These are phyloP conservation scores for Chamaenerion angustifolium DNA, from an alignment of 345 rosid species.

Conservation along the genomic window DNA sequence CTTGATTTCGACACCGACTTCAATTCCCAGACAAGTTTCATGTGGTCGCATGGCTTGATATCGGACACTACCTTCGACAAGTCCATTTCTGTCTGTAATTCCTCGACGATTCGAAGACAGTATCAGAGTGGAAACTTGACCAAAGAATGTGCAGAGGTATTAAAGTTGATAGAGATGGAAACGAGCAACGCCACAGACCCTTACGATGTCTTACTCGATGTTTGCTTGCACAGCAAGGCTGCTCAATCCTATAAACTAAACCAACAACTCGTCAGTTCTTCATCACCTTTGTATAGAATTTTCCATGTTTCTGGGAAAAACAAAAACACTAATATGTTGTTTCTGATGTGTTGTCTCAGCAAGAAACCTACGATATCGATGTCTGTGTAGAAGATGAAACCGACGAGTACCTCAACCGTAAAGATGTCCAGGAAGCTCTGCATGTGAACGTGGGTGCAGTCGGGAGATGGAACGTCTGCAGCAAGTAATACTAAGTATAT, in stretches of 20 bases:
- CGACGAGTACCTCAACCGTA: conserved; percentile 24
- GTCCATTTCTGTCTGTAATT: conserved; percentile 9
- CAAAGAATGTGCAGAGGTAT: not conserved
- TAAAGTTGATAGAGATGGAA: conserved; percentile 1
- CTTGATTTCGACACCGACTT: conserved; percentile 21
- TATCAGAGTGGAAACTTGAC: conserved; percentile 5
- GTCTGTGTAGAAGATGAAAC: conserved; percentile 24
- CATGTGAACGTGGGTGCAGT: conserved; percentile 27
- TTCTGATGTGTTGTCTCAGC: too few species aligned
- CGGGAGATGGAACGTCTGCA: conserved; percentile 21
- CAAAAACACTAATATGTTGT: too few species aligned
- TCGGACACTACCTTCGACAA: conserved; percentile 18
- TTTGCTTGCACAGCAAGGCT: conserved; percentile 16
- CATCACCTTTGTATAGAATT: too few species aligned
- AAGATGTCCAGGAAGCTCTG: conserved; percentile 33
- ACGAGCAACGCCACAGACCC: conserved; percentile 1
- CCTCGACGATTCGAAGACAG: conserved; percentile 6
- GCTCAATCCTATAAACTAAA: conserved; percentile 4
- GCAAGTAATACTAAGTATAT: conserved; percentile 13
- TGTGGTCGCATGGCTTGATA: conserved; percentile 35
- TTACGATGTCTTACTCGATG: conserved; percentile 23
- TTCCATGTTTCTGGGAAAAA: too few species aligned
- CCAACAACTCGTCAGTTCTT: too few species aligned
- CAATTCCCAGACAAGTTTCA: conserved; percentile 12
- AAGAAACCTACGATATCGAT: conserved; percentile 9